Percentiles rank a stretch among this genome's conserved stretches.
These are phyloP conservation scores for Ustilago cynodontis DNA, from an alignment of 1,284 basidiomycete genomes.

Conservation along the genomic window DNA sequence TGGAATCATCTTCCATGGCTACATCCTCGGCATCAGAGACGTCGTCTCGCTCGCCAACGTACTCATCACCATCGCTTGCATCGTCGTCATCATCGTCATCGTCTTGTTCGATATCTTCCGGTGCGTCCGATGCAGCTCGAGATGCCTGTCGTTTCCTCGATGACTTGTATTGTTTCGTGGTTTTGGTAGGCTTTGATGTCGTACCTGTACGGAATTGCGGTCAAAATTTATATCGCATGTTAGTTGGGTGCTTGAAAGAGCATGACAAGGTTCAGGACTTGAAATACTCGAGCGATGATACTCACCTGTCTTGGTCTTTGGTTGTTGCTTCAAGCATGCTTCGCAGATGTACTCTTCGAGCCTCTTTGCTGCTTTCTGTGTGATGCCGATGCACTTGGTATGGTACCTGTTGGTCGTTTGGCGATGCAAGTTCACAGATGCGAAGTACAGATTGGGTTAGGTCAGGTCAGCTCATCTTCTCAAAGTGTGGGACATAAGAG, in stretches of 20 bases:
- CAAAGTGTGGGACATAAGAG: not conserved
- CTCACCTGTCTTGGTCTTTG: slow-evolving; percentile 40
- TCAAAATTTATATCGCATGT: not conserved
- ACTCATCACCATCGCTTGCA: slow-evolving; percentile 28
- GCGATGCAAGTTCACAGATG: not conserved
- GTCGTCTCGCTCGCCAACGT: slow-evolving; percentile 19
- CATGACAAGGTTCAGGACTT: no score
- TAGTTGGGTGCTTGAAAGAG: not conserved
- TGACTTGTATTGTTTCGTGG: slow-evolving; percentile 26
- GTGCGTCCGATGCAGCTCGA: not conserved
- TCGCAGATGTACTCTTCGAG: slow-evolving; percentile 63
- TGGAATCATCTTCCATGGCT: slow-evolving; percentile 9
- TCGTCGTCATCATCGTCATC: slow-evolving; percentile 23
- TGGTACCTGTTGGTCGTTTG: slow-evolving; percentile 56
- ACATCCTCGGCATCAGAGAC: slow-evolving; percentile 31
- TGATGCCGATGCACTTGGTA: slow-evolving; percentile 63
- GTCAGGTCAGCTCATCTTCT: slow-evolving; percentile 20
- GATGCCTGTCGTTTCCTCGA: slow-evolving; percentile 19
- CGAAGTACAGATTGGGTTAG: no score
- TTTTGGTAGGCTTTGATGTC: slow-evolving; percentile 20
- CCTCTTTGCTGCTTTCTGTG: slow-evolving; percentile 57
- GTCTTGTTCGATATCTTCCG: slow-evolving; percentile 14
- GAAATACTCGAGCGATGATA: slow-evolving; percentile 4
- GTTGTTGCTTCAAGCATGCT: slow-evolving; percentile 32
- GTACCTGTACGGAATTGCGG: not conserved